Evolutionary conservation across 2,329 filamentous ascomycete species (phyloP).

Genomic region (Aspergillus calidoustus): DNA sequence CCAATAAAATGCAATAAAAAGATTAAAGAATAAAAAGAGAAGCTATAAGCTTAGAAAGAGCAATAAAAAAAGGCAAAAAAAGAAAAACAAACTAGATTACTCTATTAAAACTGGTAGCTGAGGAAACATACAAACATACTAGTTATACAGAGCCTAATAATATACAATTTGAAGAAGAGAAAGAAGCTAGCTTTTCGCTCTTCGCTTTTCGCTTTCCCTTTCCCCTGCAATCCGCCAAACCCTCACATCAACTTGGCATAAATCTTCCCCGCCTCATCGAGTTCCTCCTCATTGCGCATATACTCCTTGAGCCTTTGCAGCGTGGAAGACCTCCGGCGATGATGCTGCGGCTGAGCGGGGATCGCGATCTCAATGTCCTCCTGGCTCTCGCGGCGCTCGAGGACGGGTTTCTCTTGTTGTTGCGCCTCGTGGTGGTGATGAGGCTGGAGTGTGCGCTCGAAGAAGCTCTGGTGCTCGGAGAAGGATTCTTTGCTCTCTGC

Average conservation of each 20-base stretch:
- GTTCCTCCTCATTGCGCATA: conserved; percentile 5
- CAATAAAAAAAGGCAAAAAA: background rate
- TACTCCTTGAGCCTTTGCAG: conserved; percentile 13
- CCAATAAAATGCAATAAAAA: background rate
- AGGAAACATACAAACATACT: too few species aligned
- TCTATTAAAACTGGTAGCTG: too few species aligned
- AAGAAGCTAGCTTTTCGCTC: too few species aligned
- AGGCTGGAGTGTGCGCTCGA: conserved; percentile 12
- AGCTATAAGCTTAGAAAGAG: too few species aligned
- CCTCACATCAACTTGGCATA: conserved; percentile 16
- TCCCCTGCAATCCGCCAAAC: background rate
- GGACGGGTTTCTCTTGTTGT: background rate
- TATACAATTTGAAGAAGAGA: too few species aligned
- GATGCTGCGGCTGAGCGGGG: background rate
- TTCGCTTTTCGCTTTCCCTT: background rate
- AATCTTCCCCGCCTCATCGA: conserved; percentile 12
- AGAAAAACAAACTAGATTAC: too few species aligned
- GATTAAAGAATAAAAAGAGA: background rate
- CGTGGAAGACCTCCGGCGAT: background rate
- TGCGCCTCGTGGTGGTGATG: background rate
- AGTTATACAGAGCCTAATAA: too few species aligned
- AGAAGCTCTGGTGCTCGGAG: background rate
- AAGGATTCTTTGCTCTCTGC: background rate
- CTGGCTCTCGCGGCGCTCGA: background rate
- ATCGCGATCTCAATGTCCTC: background rate